Conservation (phyloP, 2,329 filamentous ascomycete genomes). For the Nigrograna mackinnonii region DNA sequence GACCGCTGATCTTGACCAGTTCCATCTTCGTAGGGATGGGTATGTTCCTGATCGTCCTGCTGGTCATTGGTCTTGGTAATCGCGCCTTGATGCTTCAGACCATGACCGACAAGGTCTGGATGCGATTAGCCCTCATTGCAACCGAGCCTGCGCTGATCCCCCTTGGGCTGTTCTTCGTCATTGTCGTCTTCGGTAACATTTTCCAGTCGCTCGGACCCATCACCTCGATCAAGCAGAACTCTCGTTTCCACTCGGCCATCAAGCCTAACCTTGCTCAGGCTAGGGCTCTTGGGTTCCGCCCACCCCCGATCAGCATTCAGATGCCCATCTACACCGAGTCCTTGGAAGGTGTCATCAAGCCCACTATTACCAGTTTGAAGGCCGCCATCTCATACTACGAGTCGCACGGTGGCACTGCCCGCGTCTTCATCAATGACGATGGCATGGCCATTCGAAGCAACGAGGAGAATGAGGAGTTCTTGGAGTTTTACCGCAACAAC, state of each 20-base stretch:
- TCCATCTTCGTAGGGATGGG: conserved; percentile 57
- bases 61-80: conserved; percentile 60
- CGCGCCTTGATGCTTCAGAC: conserved; percentile 57
- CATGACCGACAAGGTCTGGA: conserved; percentile 55
- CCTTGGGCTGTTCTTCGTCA: conserved; percentile 80
- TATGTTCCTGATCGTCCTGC: conserved; percentile 56
- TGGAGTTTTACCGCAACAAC: conserved; percentile 52
- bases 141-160: no score
- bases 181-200: conserved; percentile 76
- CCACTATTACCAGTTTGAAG: conserved; percentile 76
- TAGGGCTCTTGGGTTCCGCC: conserved; percentile 60
- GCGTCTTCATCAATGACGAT: conserved; percentile 69
- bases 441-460: conserved; percentile 64
- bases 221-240: conserved; percentile 72
- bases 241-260: conserved; percentile 76
- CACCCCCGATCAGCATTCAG: conserved; percentile 74
- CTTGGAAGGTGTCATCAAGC: conserved; percentile 70
- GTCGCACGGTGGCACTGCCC: conserved; percentile 62
- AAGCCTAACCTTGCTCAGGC: no score
- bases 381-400: conserved; percentile 58
- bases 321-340: conserved; percentile 87
- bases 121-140: conserved; percentile 57
- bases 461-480: conserved; percentile 44
- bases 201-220: conserved; percentile 78
- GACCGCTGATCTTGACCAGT: conserved; percentile 55